A percentile compares a stretch with the other conserved stretches of the same genome.
These are phyloP conservation scores for Anthoceros angustus DNA, from an alignment of 225 moss, liverwort and hornwort species.

Conservation along the genomic window DNA sequence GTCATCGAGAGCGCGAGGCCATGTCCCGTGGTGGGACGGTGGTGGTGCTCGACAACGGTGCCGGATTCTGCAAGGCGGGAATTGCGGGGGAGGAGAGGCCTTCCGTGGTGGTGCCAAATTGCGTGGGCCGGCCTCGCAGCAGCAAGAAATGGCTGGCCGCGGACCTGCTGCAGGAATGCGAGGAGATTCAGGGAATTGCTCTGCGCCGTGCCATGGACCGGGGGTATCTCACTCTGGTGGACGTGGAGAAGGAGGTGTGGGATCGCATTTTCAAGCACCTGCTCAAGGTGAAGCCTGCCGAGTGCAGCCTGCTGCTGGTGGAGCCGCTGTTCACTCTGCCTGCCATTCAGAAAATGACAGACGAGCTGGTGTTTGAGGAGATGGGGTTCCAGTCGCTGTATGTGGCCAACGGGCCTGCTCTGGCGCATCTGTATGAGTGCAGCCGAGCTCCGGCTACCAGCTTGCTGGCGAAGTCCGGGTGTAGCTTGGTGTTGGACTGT, in stretches of 20 bases:
- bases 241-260: constrained; percentile 83
- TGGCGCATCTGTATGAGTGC: constrained; percentile 60
- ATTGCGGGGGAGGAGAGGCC: constrained; percentile 58
- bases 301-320: constrained; percentile 69
- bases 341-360: constrained; percentile 72
- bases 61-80: constrained; percentile 83
- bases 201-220: constrained; percentile 79
- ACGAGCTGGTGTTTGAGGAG: constrained; percentile 90
- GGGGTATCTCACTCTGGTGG: constrained; percentile 68
- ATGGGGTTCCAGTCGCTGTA: constrained; percentile 86
- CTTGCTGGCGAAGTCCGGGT: constrained; percentile 53
- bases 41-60: constrained; percentile 91
- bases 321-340: constrained; percentile 81
- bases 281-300: constrained; percentile 61
- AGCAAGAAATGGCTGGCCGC: constrained; percentile 60
- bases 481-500: constrained; percentile 81
- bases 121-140: constrained; percentile 53
- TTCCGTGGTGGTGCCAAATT: constrained; percentile 61
- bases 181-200: constrained; percentile 71
- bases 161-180: constrained; percentile 57
- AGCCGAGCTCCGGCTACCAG: constrained; percentile 27
- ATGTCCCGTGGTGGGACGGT: constrained; percentile 19
- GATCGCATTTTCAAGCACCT: constrained; percentile 69
- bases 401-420: constrained; percentile 58
- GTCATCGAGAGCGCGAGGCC: no score